Base-by-base conservation (phyloP, 768 basidiomycete species). In the Kwoniella sp. region DNA sequence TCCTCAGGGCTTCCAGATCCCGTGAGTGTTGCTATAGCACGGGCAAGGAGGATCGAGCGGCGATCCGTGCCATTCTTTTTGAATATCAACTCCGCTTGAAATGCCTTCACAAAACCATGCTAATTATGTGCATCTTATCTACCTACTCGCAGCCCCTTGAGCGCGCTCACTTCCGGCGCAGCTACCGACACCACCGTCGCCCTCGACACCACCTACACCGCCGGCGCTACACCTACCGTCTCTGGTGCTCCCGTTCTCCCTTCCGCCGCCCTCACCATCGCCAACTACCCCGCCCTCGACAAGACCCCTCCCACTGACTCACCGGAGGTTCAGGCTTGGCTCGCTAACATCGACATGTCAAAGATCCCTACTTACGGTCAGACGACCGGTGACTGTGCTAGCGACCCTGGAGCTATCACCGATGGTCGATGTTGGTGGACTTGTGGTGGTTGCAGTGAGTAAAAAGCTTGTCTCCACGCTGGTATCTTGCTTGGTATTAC, bases 341-440 rank as follows among this genome's bases (percentile, higher is more conserved):
- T 78, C 36, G 26, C 67, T 47, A 53, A 67, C 49, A 67, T 75
- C 57, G 47, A 63, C 55, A 53, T 53, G 49, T 60, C 58, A 44
- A 72, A 73, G 55, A 67, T 77, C 2, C 73, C 75, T 44, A 68
- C 58, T 21, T 78, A 70, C 58, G 56, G 60, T 44, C 46, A 52
- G 12, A 76, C 77, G 6, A 70, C 74, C 50, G 75, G 77, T 46
- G 63, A 64, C 12, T 91, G 90, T 74, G 76, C 85, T 1, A 83
- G 85, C 37, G 89, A 90, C 74, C 77, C 72, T 8, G 85, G 83
- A 1, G 87, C 85, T 9, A 83, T 83, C 33, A 79, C 82, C 8
- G 87, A 89, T 5, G 80, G 76, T 10, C 82, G 85, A 25, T 90
- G 89, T 80, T 91, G 90, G 90, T 91, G 88, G 89, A 88, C 88